Conservation (phyloP, 495 filamentous ascomycete genomes). For the Tetracladium setigerum region DNA sequence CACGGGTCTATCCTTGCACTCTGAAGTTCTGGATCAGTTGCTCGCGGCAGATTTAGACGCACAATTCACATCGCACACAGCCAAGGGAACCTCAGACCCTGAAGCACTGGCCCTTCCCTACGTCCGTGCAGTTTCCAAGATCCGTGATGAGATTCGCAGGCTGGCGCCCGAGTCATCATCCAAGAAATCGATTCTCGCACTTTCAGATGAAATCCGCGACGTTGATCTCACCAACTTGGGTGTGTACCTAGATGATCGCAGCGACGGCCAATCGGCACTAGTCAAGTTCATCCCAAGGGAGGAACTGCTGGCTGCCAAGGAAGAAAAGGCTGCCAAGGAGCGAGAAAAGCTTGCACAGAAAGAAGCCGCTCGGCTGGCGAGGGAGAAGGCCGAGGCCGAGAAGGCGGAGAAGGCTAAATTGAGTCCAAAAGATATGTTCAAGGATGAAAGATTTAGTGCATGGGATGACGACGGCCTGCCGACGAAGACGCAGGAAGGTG, state of each 20-base stretch:
- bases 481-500: constrained; percentile 63
- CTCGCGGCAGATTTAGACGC: constrained; percentile 25
- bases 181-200: constrained; percentile 53
- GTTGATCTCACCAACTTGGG: constrained; percentile 68
- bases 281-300: constrained; percentile 71
- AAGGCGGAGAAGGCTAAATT: constrained; percentile 67
- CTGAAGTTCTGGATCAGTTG: constrained; percentile 20
- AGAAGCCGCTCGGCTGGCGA: constrained; percentile 34
- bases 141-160: constrained; percentile 61
- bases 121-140: constrained; percentile 52
- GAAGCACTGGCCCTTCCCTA: constrained; percentile 54
- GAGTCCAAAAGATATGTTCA: constrained; percentile 62
- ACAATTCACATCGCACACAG: constrained; percentile 34
- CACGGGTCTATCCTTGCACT: constrained; percentile 22
- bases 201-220: constrained; percentile 78
- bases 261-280: constrained; percentile 56
- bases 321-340: constrained; percentile 54
- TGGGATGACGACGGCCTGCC: constrained; percentile 90
- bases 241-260: constrained; percentile 81
- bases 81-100: constrained; percentile 30
- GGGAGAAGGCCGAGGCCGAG: constrained; percentile 29
- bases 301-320: constrained; percentile 62
- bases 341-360: constrained; percentile 30
- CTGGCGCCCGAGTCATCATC: constrained; percentile 46
- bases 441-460: constrained; percentile 57